Evolutionary conservation across 208 protist genomes (phyloP).

Genomic region (Wallacemonas rigidus): DNA sequence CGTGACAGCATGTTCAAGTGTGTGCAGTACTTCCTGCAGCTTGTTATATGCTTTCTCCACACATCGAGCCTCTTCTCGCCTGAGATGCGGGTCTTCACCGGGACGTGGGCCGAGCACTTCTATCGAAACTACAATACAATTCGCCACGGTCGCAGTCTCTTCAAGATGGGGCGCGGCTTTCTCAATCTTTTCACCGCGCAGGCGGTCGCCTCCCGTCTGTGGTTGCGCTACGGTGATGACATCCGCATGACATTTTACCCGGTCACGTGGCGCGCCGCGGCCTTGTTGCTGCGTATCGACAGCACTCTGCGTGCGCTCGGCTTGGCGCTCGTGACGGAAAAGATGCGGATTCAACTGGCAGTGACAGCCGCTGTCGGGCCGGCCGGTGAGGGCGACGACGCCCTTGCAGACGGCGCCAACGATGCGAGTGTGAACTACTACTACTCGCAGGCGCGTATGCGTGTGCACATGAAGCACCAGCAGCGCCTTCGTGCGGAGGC

Average conservation of each 20-base stretch:
- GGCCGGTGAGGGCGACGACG: not conserved
- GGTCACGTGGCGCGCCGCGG: constrained; percentile 19
- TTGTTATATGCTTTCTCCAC: constrained; percentile 75
- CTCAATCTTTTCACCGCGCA: constrained; percentile 79
- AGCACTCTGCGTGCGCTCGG: constrained; percentile 10
- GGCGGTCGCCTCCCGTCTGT: constrained; percentile 63
- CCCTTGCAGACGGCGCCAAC: not conserved
- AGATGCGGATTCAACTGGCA: not conserved
- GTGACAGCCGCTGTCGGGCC: not conserved
- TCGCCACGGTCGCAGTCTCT: constrained; percentile 81
- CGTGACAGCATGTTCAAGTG: constrained; percentile 84
- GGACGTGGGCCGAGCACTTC: constrained; percentile 64
- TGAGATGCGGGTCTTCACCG: constrained; percentile 44
- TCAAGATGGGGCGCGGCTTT: constrained; percentile 83
- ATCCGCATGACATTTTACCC: constrained; percentile 13
- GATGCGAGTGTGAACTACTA: constrained; percentile 4
- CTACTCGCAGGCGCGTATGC: constrained; percentile 15
- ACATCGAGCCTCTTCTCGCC: constrained; percentile 64
- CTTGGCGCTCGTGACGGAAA: constrained; percentile 1
- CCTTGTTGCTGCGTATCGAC: constrained; percentile 30
- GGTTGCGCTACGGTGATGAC: constrained; percentile 48
- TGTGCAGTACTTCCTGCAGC: constrained; percentile 78
- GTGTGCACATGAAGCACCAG: constrained; percentile 12
- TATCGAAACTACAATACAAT: constrained; percentile 87
- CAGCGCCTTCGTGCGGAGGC: constrained; percentile 18